Base-by-base conservation (phyloP, 495 filamentous ascomycete genomes). In the Sordaria brevicollis region DNA sequence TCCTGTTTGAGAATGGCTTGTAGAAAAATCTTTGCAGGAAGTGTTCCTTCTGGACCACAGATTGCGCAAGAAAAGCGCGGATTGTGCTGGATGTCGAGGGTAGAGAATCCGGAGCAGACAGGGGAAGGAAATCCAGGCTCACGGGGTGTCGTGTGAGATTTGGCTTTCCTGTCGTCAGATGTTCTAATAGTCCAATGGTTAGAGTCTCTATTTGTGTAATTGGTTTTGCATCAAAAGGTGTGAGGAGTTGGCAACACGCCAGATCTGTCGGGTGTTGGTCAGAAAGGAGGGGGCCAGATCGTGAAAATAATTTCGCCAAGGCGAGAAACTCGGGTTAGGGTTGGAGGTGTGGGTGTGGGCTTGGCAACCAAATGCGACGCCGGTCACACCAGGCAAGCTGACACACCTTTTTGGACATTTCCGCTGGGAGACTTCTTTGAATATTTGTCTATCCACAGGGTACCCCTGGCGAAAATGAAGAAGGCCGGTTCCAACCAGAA, bases 291-390 rank as follows among this genome's bases (percentile, higher is more conserved):
- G 49, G 49, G 49, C 11, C 49, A 29, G 49, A 29, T 57, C 49
- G 15, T 54, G 5, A 57, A 57, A 0, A 29, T 57, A 6, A 21
- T 15, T 54, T 54, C 29, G 21, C 49, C 21, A 57, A 57, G 49
- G 11, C 21, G 5, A 3, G 0, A 1, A n/a, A n/a, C n/a, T 7
- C 5, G 49, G 49, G 49, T 57, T 57, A 7, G 49, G 49, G 49
- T 15, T 57, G 21, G 49, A 0, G 6, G 15, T 57, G 11, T 15
- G n/a, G 1, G n/a, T 29, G 10, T 8, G 10, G 0, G 2, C 0
- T 11, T 43, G 1, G 3, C 41, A 43, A 43, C 41, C 38, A 19
- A 43, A 21, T 43, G n/a, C n/a, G n/a, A 21, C 41, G 21, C 11
- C n/a, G 9, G 39, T 41, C 38, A 7, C 15, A 41, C 17, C 38